These are phyloP conservation scores for Biscogniauxia marginata DNA, from an alignment of 2,329 filamentous ascomycete species.

Conservation along the genomic window DNA sequence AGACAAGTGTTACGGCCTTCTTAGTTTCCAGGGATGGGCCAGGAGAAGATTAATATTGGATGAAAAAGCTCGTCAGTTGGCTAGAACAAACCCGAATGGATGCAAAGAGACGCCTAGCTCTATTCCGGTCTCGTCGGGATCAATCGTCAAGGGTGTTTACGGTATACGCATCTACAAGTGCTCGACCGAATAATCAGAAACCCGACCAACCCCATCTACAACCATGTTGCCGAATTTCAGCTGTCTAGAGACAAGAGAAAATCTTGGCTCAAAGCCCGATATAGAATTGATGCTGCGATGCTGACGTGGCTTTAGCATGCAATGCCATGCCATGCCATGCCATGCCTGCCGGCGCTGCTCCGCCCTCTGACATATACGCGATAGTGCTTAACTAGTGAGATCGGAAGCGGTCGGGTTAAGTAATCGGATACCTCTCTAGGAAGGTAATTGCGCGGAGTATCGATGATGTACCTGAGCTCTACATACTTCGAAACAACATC, in stretches of 20 bases:
- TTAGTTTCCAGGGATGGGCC: no score
- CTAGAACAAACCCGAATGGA: not conserved
- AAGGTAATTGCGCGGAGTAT: not conserved
- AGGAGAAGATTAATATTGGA: no score
- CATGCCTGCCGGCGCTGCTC: not conserved
- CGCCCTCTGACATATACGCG: not conserved
- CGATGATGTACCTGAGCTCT: not conserved
- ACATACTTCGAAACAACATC: not conserved
- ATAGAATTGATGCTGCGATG: not conserved
- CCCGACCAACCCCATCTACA: no score
- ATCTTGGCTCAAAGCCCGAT: not conserved
- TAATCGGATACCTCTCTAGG: not conserved
- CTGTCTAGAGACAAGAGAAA: no score
- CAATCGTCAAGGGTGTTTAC: not conserved
- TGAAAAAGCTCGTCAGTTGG: not conserved
- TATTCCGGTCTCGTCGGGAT: not conserved
- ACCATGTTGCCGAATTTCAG: no score
- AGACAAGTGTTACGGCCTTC: no score
- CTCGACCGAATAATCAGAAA: no score
- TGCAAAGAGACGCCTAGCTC: not conserved
- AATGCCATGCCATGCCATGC: not conserved
- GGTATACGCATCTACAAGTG: not conserved
- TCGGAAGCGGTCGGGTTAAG: not conserved
- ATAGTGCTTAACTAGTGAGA: not conserved
- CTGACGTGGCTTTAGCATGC: not conserved